Base-by-base conservation (phyloP, 1,284 basidiomycete genomes). In the Meira miltonrushii region DNA sequence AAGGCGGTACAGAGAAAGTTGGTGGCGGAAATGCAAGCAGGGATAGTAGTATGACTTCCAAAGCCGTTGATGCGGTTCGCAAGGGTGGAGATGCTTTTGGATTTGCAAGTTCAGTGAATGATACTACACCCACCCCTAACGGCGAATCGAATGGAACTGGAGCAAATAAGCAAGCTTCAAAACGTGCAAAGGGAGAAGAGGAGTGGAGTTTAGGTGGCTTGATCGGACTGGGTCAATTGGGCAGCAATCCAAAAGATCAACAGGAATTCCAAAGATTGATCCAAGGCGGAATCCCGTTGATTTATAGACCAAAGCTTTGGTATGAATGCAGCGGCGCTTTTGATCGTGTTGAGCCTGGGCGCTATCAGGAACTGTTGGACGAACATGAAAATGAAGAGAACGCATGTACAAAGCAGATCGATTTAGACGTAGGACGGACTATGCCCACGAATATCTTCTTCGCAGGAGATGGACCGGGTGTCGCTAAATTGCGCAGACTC, bases 381-480 rank as follows among this genome's bases (percentile, higher is more conserved):
- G 78, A 79, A 40, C 84, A 86, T 64, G 81, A 80, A 25, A 82
- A 82, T 37, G 84, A 83, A 43, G 81, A 81, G 13, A 75, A 79
- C 43, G 82, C 81, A 21, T 83, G 84, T 46, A 85, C 88, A 0
- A 83, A 86, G 52, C 94, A 98, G 81, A 97, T 98, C 63, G 92
- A 94, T 81, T 93, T 97, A 80, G 94, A 97, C 73, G 89, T 96
- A 12, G 61, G 62, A 15, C 68, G 75, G 19, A 77, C 75, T 3
- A 95, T 97, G 87, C 94, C 94, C 0, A 81, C 93, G 44, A 97
- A 97, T 74, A 84, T 97, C 39, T 98, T 94, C 81, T 98, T 97
- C 79, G 94, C 92, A 0, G 89, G 92, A 1, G 90, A 93, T 74
- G 93, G 94, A 0, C 89, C 87, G 0, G 95, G 95, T 1, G 92